Evolutionary conservation across 768 basidiomycete genomes (phyloP).

Genomic region (Termitomyces sp.): DNA sequence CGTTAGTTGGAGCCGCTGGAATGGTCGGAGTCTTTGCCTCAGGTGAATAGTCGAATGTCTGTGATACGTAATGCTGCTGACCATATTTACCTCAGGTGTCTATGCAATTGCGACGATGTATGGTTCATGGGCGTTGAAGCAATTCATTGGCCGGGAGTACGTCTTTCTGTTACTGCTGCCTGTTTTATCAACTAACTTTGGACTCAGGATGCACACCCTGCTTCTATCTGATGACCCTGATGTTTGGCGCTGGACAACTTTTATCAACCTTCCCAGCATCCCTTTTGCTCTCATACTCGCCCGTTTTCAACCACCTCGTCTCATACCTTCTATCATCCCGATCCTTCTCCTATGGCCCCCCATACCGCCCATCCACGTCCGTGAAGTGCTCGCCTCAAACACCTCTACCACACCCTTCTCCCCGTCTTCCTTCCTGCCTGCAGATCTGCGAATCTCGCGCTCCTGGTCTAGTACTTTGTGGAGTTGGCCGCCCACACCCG

Average conservation of each 20-base stretch:
- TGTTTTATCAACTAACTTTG: neutral
- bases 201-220: conserved; percentile 53
- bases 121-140: conserved; percentile 64
- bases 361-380: conserved; percentile 28
- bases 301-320: conserved; percentile 38
- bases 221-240: conserved; percentile 64
- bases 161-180: conserved; percentile 11
- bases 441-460: conserved; percentile 30
- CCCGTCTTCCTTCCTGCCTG: conserved; percentile 16
- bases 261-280: conserved; percentile 67
- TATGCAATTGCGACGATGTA: conserved; percentile 56
- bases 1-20: conserved; percentile 43
- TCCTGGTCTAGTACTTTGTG: conserved; percentile 6
- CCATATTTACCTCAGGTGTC: conserved; percentile 22
- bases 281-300: conserved; percentile 64
- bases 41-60: conserved; percentile 36
- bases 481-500: conserved; percentile 57
- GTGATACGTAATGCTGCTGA: neutral
- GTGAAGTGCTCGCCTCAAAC: conserved; percentile 20
- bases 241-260: conserved; percentile 75
- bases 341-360: conserved; percentile 44
- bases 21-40: conserved; percentile 53
- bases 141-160: conserved; percentile 68
- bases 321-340: conserved; percentile 35
- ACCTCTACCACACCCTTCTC: conserved; percentile 21